phyloP scores from a whole-genome alignment of 169 alveolate species.

The Plasmodium coatneyi region DNA sequence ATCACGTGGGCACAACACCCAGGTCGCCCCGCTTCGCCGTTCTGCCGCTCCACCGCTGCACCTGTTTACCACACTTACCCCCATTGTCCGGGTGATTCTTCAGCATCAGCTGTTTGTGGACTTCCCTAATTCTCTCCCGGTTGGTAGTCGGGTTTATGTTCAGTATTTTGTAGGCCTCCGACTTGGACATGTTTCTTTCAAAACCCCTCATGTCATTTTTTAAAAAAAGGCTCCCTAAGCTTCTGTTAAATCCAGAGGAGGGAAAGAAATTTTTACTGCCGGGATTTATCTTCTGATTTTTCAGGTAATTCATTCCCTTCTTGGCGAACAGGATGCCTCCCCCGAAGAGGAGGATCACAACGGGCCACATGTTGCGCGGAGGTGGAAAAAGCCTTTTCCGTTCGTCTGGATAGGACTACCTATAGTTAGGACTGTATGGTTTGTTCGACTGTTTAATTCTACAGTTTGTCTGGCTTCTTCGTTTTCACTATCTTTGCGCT shows the following conservation, averaged over 20 bases:
- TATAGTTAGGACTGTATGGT: too few species aligned
- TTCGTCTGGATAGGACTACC: too few species aligned
- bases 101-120: slow-evolving; percentile 90
- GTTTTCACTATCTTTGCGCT: background rate
- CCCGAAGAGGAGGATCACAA: slow-evolving; percentile 53
- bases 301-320: slow-evolving; percentile 56
- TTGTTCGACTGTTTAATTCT: too few species aligned
- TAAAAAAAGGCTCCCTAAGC: slow-evolving; percentile 33
- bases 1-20: background rate
- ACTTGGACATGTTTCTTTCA: slow-evolving; percentile 81
- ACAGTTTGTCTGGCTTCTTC: too few species aligned
- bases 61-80: slow-evolving; percentile 69
- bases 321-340: slow-evolving; percentile 55
- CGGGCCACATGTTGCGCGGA: slow-evolving; percentile 41
- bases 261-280: slow-evolving; percentile 8
- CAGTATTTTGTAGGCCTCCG: slow-evolving; percentile 83
- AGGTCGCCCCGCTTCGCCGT: background rate
- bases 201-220: slow-evolving; percentile 79
- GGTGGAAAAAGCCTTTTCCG: background rate
- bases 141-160: slow-evolving; percentile 85
- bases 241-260: slow-evolving; percentile 36
- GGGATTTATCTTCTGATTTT: slow-evolving; percentile 13
- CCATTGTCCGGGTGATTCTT: slow-evolving; percentile 93
- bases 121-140: slow-evolving; percentile 85
- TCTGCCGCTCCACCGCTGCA: background rate